These are phyloP conservation scores for Cryptosporidium parvum DNA, from an alignment of 169 alveolate species.

Conservation along the genomic window DNA sequence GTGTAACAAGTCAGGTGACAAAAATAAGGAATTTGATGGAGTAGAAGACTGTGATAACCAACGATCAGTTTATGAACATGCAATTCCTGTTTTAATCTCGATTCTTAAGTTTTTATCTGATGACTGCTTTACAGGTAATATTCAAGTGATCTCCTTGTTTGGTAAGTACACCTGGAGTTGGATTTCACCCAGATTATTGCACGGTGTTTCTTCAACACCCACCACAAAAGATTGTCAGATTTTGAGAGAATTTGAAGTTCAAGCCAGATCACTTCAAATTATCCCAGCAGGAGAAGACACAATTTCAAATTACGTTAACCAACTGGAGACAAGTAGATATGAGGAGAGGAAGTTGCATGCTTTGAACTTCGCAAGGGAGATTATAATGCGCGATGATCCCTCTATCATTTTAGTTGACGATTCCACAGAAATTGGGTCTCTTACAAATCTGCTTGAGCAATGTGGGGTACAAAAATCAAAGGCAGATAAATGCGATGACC, in stretches of 20 bases:
- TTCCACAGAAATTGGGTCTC: slow-evolving; percentile 66
- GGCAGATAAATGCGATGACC: slow-evolving; percentile 20
- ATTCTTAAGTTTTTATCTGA: slow-evolving; percentile 32
- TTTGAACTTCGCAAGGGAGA: slow-evolving; percentile 33
- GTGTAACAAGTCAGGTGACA: slow-evolving; percentile 2
- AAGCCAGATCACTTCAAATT: slow-evolving; percentile 62
- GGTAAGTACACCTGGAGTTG: slow-evolving; percentile 57
- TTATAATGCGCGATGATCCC: slow-evolving; percentile 59
- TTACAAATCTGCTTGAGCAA: slow-evolving; percentile 66
- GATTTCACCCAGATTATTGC: slow-evolving; percentile 37
- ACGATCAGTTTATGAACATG: slow-evolving; percentile 45
- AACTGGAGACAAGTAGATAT: slow-evolving; percentile 71
- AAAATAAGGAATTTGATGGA: background rate
- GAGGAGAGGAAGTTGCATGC: slow-evolving; percentile 61
- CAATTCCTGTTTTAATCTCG: slow-evolving; percentile 37
- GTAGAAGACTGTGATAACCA: background rate
- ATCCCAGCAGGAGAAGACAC: slow-evolving; percentile 60
- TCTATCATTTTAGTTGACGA: slow-evolving; percentile 73
- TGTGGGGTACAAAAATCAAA: slow-evolving; percentile 58
- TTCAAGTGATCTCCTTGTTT: slow-evolving; percentile 48
- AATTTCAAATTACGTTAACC: slow-evolving; percentile 32
- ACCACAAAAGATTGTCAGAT: slow-evolving; percentile 42
- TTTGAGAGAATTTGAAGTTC: slow-evolving; percentile 67
- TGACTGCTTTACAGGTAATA: slow-evolving; percentile 48
- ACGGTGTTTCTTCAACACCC: slow-evolving; percentile 38